A percentile compares a stretch with the other conserved stretches of the same genome.
Evolutionary conservation across 1,139 yeast species (phyloP).

Genomic region (Suhomyces kunorum): DNA sequence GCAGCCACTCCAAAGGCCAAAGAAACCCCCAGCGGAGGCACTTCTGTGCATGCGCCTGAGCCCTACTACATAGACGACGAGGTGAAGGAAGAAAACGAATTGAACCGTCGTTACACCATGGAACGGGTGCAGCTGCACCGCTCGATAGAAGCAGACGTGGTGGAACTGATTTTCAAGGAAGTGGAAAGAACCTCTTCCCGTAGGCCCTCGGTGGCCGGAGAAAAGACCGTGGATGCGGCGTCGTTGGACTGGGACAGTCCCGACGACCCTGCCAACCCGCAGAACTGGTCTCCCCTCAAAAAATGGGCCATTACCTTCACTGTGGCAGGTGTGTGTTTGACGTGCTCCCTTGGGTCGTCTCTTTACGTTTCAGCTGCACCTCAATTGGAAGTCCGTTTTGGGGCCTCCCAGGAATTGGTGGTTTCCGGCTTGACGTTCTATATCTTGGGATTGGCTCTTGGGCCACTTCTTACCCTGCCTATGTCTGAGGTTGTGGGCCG

Average conservation of each 20-base stretch:
- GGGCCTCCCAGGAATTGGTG: conserved; percentile 58
- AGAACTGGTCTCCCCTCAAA: conserved; percentile 62
- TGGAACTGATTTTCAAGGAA: conserved; percentile 3
- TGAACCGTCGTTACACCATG: conserved; percentile 25
- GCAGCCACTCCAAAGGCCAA: conserved; percentile 1
- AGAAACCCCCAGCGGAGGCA: conserved; percentile 2
- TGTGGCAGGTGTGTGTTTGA: conserved; percentile 63
- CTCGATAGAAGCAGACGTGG: conserved; percentile 19
- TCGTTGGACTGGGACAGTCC: conserved; percentile 64
- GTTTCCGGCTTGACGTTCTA: conserved; percentile 71
- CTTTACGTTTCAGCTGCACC: conserved; percentile 63
- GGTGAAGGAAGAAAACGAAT: conserved; percentile 19
- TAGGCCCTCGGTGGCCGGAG: background rate
- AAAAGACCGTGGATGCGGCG: conserved; percentile 33
- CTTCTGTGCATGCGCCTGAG: conserved; percentile 1
- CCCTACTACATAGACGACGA: background rate
- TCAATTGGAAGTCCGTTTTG: conserved; percentile 47
- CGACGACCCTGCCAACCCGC: conserved; percentile 61
- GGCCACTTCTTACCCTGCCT: conserved; percentile 78
- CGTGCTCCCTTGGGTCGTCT: conserved; percentile 72
- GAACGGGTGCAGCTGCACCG: conserved; percentile 23
- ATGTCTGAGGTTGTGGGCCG: conserved; percentile 75
- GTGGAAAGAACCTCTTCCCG: conserved; percentile 2
- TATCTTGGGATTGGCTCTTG: conserved; percentile 67
- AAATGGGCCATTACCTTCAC: conserved; percentile 67